phyloP scores from a whole-genome alignment of 2,329 filamentous ascomycete species.

The Colletotrichum costaricense region DNA sequence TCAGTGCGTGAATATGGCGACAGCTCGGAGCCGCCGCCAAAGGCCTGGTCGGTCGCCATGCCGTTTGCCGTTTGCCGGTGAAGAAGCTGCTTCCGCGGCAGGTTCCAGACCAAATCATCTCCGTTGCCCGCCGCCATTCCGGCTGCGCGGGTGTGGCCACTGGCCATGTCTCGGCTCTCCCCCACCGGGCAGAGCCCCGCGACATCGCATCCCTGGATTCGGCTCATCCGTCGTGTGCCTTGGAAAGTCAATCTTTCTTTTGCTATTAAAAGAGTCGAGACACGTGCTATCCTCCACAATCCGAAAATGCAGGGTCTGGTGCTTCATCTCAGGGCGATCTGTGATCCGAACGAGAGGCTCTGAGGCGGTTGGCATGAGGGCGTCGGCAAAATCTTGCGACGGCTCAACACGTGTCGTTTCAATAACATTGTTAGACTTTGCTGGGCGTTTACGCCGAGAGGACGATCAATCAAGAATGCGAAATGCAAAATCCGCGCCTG shows the following conservation, averaged over 20 bases:
- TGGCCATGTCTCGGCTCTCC: background rate
- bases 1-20: background rate
- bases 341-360: background rate
- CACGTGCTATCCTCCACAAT: background rate
- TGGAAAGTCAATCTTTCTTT: background rate
- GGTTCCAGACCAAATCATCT: background rate
- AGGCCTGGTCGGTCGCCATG: background rate
- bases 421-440: background rate
- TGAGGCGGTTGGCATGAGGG: background rate
- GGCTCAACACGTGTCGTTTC: background rate
- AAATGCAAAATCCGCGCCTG: background rate
- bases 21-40: background rate
- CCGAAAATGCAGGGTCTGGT: background rate
- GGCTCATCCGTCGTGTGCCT: background rate
- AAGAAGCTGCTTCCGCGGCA: background rate
- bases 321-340: background rate
- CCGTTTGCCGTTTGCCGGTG: background rate
- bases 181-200: background rate
- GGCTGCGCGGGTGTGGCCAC: background rate
- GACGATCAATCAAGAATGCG: conserved; percentile 16
- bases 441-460: background rate
- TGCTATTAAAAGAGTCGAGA: background rate
- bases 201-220: background rate
- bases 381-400: background rate
- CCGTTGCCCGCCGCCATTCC: background rate